Base-by-base conservation (phyloP, 345 rosid genomes). In the Geranium brycei region DNA sequence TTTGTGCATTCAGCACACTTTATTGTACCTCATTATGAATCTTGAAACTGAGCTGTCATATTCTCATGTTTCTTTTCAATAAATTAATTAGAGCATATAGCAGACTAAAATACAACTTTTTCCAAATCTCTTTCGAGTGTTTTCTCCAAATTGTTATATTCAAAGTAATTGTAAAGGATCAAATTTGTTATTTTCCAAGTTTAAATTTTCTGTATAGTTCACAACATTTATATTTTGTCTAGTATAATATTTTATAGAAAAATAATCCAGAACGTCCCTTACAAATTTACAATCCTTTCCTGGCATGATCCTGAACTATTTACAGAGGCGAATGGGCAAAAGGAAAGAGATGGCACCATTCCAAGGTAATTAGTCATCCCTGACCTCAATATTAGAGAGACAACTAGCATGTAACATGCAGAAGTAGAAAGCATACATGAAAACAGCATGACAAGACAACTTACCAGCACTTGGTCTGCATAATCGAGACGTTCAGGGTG, bases 401-500 rank as follows among this genome's bases (percentile, higher is more conserved):
- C 15, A 23, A 23, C 53, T 47, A 8, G 10, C 53, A 47, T 47
- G 53, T 7, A 8, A 47, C 12, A 8, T 47, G 53, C 11, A 47
- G 65, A 65, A 64, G 40, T 47, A 35, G 14, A 23, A 32, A 17
- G 53, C 66, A 64, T n/a, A 58, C 35, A 59, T 47, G 60, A 56
- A 59, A 11, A 19, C 31, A 35, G 60, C 35, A 64, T 64, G 38
- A 64, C 65, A 65, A 68, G 19, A 59, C 47, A 38, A 59, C 71
- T 77, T 89, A 89, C 98, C 98, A 92, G 75, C 51, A 92, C 99
- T 95, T 95, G 95, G 77, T 95, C 99, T 13, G 96, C 97, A 80
- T 95, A 91, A 75, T 95, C 97, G 69, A 95, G 89, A 63, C 99
- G 91, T 66, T 95, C 99, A 35, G 99, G 99, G 72, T 95, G 99